Conservation (phyloP, 1,284 basidiomycete species). For the Melampsora larici-populina region DNA sequence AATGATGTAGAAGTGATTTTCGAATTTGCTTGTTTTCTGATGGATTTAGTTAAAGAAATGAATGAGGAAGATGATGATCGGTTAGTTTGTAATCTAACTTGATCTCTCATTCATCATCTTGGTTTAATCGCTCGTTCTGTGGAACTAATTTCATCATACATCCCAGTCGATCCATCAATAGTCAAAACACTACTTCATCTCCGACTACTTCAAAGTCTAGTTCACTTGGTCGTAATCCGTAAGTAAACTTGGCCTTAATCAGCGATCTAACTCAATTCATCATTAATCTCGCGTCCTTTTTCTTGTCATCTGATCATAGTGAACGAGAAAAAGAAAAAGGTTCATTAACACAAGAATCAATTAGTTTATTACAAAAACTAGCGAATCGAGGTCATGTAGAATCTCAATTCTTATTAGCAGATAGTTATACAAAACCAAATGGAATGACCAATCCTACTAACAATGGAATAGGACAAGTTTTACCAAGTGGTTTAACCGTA, state of each 20-base stretch:
- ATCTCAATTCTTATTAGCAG: slow-evolving; percentile 94
- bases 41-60: slow-evolving; percentile 66
- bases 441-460: too few species aligned
- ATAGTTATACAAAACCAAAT: slow-evolving; percentile 96
- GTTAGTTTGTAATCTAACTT: slow-evolving; percentile 39
- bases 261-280: slow-evolving; percentile 50
- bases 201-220: slow-evolving; percentile 52
- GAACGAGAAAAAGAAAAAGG: slow-evolving; percentile 63
- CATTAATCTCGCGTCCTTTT: slow-evolving; percentile 43
- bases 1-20: slow-evolving; percentile 97
- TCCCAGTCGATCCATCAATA: slow-evolving; percentile 38
- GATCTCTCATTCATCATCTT: too few species aligned
- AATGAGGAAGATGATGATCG: slow-evolving; percentile 45
- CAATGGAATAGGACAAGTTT: neutral
- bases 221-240: slow-evolving; percentile 28
- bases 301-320: slow-evolving; percentile 46
- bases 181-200: slow-evolving; percentile 46
- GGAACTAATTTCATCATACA: slow-evolving; percentile 41
- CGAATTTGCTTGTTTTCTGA: slow-evolving; percentile 97
- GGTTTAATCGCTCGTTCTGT: too few species aligned
- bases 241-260: slow-evolving; percentile 23
- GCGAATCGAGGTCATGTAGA: slow-evolving; percentile 90
- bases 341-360: slow-evolving; percentile 81
- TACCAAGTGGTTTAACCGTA: neutral
- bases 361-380: slow-evolving; percentile 76